Evolutionary conservation across 208 protist genomes (phyloP).

Genomic region (Wallacemonas sp.): DNA sequence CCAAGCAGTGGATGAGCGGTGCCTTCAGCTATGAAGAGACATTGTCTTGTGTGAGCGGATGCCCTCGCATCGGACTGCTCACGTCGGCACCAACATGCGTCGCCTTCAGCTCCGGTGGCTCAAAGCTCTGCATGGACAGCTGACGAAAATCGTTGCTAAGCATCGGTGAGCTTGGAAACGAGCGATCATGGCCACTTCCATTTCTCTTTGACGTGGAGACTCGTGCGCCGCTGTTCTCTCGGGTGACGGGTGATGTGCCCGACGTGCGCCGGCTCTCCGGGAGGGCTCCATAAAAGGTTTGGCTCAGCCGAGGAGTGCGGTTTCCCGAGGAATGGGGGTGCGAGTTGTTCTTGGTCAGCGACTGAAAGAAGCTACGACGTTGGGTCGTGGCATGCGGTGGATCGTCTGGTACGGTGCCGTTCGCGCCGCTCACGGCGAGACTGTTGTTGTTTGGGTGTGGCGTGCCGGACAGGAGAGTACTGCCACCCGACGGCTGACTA

Average conservation of each 20-base stretch:
- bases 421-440: not conserved
- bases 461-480: not conserved
- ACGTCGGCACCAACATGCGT: not conserved
- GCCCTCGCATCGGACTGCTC: not conserved
- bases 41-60: not conserved
- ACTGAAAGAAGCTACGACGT: conserved; percentile 8
- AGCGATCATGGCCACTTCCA: not conserved
- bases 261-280: not conserved
- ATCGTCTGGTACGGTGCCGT: not conserved
- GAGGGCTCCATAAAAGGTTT: conserved; percentile 4
- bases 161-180: not conserved
- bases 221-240: not conserved
- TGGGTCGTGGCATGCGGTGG: not conserved
- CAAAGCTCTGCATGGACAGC: conserved; percentile 10
- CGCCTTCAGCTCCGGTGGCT: conserved; percentile 21
- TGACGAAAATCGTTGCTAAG: not conserved
- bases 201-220: not conserved
- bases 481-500: not conserved
- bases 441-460: not conserved
- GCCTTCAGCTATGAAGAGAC: not conserved
- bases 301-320: not conserved
- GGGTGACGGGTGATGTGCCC: not conserved
- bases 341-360: not conserved
- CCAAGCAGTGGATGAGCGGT: not conserved
- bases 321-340: not conserved